Evolutionary conservation across 139 green algal genomes (phyloP).

Genomic region (Diplosphaera chodatii): DNA sequence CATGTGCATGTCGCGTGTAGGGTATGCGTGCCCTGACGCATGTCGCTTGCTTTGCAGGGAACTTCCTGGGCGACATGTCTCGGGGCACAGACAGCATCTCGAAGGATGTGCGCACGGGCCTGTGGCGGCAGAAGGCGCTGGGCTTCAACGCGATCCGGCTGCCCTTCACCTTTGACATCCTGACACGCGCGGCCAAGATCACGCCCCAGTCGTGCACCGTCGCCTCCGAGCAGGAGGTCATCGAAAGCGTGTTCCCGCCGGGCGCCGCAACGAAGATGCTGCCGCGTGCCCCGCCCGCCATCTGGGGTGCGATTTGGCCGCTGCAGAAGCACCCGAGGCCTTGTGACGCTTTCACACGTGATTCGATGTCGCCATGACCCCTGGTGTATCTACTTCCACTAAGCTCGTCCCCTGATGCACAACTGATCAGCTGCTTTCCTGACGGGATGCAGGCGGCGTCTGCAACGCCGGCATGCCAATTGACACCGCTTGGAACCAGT

Average conservation of each 20-base stretch:
- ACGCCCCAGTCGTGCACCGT: not conserved
- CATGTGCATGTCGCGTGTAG: too few relatives aligned
- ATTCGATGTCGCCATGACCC: too few relatives aligned
- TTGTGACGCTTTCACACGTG: too few relatives aligned
- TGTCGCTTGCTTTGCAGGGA: too few relatives aligned
- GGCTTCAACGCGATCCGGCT: conserved; percentile 7
- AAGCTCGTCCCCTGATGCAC: too few relatives aligned
- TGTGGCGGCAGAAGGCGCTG: not conserved
- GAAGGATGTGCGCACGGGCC: not conserved
- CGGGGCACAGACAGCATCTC: not conserved
- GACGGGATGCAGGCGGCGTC: not conserved
- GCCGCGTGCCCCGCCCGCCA: not conserved
- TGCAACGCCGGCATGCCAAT: not conserved
- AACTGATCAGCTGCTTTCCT: too few relatives aligned
- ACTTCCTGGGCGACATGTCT: conserved; percentile 11
- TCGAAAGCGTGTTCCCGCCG: not conserved
- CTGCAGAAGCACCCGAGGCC: too few relatives aligned
- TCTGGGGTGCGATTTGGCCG: not conserved
- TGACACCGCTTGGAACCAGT: not conserved
- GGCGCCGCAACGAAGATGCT: not conserved
- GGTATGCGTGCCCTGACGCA: too few relatives aligned
- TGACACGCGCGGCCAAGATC: not conserved
- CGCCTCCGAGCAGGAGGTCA: not conserved
- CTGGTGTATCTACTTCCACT: too few relatives aligned
- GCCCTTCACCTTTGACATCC: conserved; percentile 2